Base-by-base conservation (phyloP, 164 flowering plant species). In the Tetrastigma voinierianum region DNA sequence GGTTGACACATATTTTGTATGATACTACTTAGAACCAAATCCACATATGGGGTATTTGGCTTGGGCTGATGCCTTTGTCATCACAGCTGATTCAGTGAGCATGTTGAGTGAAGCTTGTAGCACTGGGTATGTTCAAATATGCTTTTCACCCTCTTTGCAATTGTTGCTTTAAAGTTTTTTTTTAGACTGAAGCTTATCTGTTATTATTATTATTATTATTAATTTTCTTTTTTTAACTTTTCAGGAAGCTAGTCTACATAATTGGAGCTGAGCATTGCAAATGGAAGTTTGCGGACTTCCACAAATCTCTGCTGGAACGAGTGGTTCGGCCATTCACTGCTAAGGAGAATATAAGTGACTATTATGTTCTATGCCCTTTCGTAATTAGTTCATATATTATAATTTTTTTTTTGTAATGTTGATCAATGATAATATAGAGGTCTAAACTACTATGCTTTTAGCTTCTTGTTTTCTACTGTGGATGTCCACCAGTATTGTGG, bases 51-150 rank as follows among this genome's bases (percentile, higher is more conserved):
- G 96, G 60, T n/a, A n/a, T n/a, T 88, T 90, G 44, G n/a, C n/a
- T n/a, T n/a, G 89, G 89, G 96, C 90, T 13, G 90, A 90, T 84
- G 90, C 96, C 67, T 90, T 90, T 76, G 81, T 91, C 59, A 75
- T 91, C 53, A 90, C 96, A 20, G 97, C 97, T n/a, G 97, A 91
- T 78, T 91, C 96, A 65, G 87, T 91, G 61, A 90, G 93, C 53
- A 91, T 91, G 97, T 63, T 91, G 82, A 91, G 94, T n/a, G 97
- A 91, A 80, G 96, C 88, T 72, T 90, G 97, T 82, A 84, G 92
- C 72, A 91, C 94, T 13, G 97, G 96, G 96, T 90, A 86, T 68
- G 80, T 71, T 56, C 65, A 57, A 51, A 44, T 49, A 40, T n/a
- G n/a, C 18, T 16, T 25, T 23, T 13, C 19, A 12, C 44, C 15